Conservation (phyloP, 305 asterid genomes). For the Euphrasia arctica region DNA sequence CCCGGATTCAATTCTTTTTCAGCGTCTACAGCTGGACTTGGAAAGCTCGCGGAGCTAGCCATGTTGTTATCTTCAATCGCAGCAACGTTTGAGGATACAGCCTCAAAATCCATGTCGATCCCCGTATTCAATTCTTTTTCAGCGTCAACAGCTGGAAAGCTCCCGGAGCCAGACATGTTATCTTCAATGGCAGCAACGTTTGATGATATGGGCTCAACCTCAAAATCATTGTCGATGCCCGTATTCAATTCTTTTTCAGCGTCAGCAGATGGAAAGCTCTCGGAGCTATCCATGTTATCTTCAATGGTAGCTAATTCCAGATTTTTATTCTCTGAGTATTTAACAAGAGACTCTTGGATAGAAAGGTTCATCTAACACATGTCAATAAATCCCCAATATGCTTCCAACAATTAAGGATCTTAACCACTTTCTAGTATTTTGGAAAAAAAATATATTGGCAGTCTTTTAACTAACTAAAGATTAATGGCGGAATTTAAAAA, state of each 20-base stretch:
- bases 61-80: no score
- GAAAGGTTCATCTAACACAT: conserved; percentile 29
- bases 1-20: conserved; percentile 58
- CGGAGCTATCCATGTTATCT: no score
- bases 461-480: neutral
- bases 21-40: conserved; percentile 41
- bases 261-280: no score
- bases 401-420: conserved; percentile 36
- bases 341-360: conserved; percentile 5
- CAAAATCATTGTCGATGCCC: no score
- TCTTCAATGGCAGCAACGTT: neutral
- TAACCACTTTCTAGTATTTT: conserved; percentile 23
- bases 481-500: neutral
- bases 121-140: conserved; percentile 59
- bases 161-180: conserved; percentile 45
- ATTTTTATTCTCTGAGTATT: conserved; percentile 1
- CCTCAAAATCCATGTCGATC: conserved; percentile 35
- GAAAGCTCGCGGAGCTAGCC: conserved; percentile 41
- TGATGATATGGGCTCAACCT: no score
- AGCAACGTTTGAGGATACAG: no score
- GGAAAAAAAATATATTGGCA: neutral
- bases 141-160: conserved; percentile 58
- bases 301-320: neutral
- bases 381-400: conserved; percentile 30
- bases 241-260: no score